phyloP scores from a whole-genome alignment of 371 early-diverging fungal genomes.

The Sporodiniella umbellata region DNA sequence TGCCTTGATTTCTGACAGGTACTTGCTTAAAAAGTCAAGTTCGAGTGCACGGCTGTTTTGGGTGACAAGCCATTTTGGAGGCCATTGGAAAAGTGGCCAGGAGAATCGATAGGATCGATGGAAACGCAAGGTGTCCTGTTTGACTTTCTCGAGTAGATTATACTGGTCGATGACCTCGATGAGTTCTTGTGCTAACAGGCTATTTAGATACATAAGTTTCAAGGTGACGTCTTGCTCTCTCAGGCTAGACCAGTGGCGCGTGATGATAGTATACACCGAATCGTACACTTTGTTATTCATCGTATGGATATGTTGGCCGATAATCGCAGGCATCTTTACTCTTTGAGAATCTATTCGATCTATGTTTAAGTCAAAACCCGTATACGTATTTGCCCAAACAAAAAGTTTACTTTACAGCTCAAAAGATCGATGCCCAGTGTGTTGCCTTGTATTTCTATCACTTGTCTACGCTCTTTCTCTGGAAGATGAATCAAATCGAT shows the following conservation, averaged over 20 bases:
- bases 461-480: background rate
- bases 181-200: conserved; percentile 6
- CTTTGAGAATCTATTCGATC: conserved; percentile 15
- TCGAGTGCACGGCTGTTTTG: background rate
- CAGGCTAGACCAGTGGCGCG: conserved; percentile 3
- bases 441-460: conserved; percentile 7
- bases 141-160: conserved; percentile 8
- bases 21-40: conserved; percentile 8
- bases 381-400: background rate
- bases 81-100: background rate
- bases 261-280: conserved; percentile 8
- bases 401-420: conserved; percentile 9
- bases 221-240: conserved; percentile 1
- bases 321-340: conserved; percentile 8
- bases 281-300: conserved; percentile 16
- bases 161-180: conserved; percentile 11
- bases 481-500: conserved; percentile 21
- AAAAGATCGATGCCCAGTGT: conserved; percentile 6
- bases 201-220: conserved; percentile 7
- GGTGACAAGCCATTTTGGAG: background rate
- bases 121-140: background rate
- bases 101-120: background rate
- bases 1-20: conserved; percentile 5
- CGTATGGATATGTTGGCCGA: conserved; percentile 17
- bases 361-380: background rate